Base-by-base conservation (phyloP, 257 asterid genomes). In the Solanum chmielewskii region DNA sequence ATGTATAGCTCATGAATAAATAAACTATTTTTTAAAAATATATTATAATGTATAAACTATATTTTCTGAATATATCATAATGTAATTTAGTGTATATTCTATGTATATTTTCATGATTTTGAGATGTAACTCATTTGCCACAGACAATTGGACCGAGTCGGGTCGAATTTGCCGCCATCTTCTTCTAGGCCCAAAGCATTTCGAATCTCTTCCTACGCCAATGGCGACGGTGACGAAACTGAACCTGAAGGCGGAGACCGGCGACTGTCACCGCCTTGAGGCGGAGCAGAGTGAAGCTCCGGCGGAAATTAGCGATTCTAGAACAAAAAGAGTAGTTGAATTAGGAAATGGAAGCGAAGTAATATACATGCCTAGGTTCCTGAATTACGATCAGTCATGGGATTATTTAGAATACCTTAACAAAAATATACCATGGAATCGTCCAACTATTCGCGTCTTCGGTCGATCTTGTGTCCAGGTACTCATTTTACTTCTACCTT, bases 381-480 rank as follows among this genome's bases (percentile, higher is more conserved):
- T 97, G 39, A 81, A 95, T 2, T 94, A 91, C 88, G 86, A 90
- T 77, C 89, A 95, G 77, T 94, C 98, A 10, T 95, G 98, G 96
- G 77, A 86, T 23, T 97, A 88, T 88, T 94, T 97, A 68, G 92
- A 97, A n/a, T 97, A 91, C 88, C 94, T 97, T n/a, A 90, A 97
- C 88, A 88, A 92, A 41, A 91, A 94, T 89, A 95, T 97, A 81
- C 99, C 96, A 52, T 97, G 99, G 99, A 94, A 92, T 87, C 93
- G 99, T 74, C 99, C 99, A 90, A 93, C 96, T 39, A 89, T 95
- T 91, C 95, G 95, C 45, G 98, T 94, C 82, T 97, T 97, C 37
- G 98, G 96, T 83, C 92, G 94, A 84, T 85, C 91, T 20, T 95
- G 91, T 90, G 13, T 93, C 59, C 99, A 95, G 98, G 99, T 96